phyloP scores from a whole-genome alignment of 495 filamentous ascomycete genomes.

The Lasiosphaeriaceae sp. region DNA sequence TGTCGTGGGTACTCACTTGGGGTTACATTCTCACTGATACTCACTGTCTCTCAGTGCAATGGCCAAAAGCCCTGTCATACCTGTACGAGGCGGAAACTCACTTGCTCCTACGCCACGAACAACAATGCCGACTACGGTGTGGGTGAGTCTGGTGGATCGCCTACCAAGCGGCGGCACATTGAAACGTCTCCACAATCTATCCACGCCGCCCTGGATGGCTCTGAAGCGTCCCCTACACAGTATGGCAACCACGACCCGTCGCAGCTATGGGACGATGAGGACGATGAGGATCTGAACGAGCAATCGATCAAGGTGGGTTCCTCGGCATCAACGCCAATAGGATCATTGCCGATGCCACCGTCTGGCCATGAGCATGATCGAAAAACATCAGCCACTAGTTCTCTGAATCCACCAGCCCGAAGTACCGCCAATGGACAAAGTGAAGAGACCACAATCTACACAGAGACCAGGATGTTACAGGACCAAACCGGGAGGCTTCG shows the following conservation, averaged over 20 bases:
- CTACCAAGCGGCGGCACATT: constrained; percentile 44
- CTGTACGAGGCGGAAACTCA: constrained; percentile 56
- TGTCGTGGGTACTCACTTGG: neutral
- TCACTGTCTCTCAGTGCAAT: constrained; percentile 52
- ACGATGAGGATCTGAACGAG: constrained; percentile 17
- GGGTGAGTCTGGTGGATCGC: constrained; percentile 34
- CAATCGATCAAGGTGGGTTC: constrained; percentile 14
- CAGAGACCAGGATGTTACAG: constrained; percentile 55
- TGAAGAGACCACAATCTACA: constrained; percentile 57
- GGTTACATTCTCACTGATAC: constrained; percentile 12
- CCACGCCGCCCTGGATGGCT: constrained; percentile 15
- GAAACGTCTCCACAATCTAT: constrained; percentile 32
- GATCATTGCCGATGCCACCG: constrained; percentile 9
- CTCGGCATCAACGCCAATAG: constrained; percentile 13
- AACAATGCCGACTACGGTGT: constrained; percentile 28
- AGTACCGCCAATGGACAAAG: constrained; percentile 44
- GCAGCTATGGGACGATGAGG: constrained; percentile 27
- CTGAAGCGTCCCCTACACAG: constrained; percentile 13
- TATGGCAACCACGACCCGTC: constrained; percentile 9
- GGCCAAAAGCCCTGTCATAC: constrained; percentile 66
- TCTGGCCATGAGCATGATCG: constrained; percentile 16
- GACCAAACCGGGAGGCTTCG: constrained; percentile 54
- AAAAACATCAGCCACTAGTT: constrained; percentile 30
- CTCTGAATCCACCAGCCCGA: constrained; percentile 50
- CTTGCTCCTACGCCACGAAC: constrained; percentile 45